Percentiles rank a stretch among this genome's conserved stretches.
phyloP scores from a whole-genome alignment of 2,329 filamentous ascomycete genomes.

The Lecanicillium sp. region DNA sequence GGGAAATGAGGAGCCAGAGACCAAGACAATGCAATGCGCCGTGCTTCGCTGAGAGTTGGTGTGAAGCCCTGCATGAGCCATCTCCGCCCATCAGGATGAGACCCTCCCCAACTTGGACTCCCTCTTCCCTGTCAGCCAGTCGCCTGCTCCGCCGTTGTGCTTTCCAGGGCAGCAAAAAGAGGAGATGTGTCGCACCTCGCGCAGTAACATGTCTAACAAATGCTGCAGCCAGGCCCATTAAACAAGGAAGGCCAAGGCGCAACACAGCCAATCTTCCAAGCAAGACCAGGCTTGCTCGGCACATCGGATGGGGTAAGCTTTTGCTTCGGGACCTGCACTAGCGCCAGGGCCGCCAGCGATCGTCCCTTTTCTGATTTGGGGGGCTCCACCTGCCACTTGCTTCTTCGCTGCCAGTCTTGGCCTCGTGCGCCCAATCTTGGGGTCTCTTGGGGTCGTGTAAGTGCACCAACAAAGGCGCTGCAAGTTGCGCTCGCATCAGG shows the following conservation, averaged over 20 bases:
- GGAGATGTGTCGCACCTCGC: not conserved
- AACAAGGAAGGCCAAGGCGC: not conserved
- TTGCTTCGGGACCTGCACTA: not conserved
- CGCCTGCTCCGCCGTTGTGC: not conserved
- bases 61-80: not conserved
- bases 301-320: constrained; percentile 2
- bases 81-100: constrained; percentile 1
- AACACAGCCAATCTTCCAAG: not conserved
- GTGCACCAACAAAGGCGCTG: no score
- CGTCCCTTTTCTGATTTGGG: no score
- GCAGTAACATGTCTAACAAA: not conserved
- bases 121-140: not conserved
- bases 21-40: constrained; percentile 3
- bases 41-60: not conserved
- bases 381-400: no score
- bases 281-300: not conserved
- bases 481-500: no score
- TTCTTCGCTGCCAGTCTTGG: no score
- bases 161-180: constrained; percentile 1
- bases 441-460: no score
- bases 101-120: no score
- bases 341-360: not conserved
- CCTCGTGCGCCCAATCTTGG: no score
- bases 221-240: not conserved
- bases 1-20: constrained; percentile 10